Evolutionary conservation across 2,329 filamentous ascomycete genomes (phyloP), one percentile per base, ranked within the genome.

Genomic region (Penicillium capsulatum): DNA sequence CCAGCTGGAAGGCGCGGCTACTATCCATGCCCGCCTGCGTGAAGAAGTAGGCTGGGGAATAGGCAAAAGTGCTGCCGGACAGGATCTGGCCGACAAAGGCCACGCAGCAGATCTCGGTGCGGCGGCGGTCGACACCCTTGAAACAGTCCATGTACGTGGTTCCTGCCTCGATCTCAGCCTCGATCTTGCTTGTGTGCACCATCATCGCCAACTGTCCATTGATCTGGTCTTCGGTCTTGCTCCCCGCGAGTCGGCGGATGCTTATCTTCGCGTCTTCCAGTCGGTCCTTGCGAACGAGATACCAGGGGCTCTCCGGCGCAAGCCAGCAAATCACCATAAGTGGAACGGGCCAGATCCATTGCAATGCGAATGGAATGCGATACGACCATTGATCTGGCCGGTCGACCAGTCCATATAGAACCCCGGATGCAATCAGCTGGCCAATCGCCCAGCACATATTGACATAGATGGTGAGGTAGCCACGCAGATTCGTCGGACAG

Each of bases 91-190:
- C n/a, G n/a, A n/a, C n/a, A 14, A 64, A 70, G 7, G 55, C 51
- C 30, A 65, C 42, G 34, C 60, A 67, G 30, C 58, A 61, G 36
- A 70, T 68, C 36, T 70, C 68, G 0, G 67, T 70, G 2, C 68
- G 62, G 6, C n/a, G n/a, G n/a, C n/a, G n/a, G n/a, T n/a, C n/a
- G n/a, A n/a, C n/a, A n/a, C n/a, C n/a, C n/a, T n/a, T n/a, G n/a
- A n/a, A n/a, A n/a, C n/a, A n/a, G n/a, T n/a, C n/a, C n/a, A n/a
- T n/a, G n/a, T n/a, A n/a, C n/a, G n/a, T n/a, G n/a, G n/a, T n/a
- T n/a, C n/a, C n/a, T n/a, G n/a, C n/a, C n/a, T n/a, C n/a, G n/a
- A n/a, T n/a, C n/a, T n/a, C n/a, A n/a, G n/a, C n/a, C n/a, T n/a
- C n/a, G n/a, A n/a, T n/a, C n/a, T n/a, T n/a, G n/a, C n/a, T n/a